A percentile compares a stretch with the other conserved stretches of the same genome.
Evolutionary conservation across 768 basidiomycete species (phyloP).

Genomic region (Suillus americanus): DNA sequence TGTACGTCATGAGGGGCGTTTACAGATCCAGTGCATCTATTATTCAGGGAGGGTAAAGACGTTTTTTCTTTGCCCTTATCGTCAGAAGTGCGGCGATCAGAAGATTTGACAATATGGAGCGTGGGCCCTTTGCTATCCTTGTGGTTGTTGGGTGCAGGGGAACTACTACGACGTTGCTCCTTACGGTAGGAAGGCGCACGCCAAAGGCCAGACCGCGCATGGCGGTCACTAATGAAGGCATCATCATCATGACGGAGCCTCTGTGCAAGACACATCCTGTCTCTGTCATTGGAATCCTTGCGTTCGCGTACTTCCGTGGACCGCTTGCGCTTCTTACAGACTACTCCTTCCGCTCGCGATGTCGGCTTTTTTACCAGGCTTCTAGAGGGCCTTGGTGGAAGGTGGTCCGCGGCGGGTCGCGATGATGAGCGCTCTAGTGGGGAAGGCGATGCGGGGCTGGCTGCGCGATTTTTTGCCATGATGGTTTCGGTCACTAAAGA

Average conservation of each 20-base stretch:
- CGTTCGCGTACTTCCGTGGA: not conserved
- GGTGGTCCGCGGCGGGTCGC: not conserved
- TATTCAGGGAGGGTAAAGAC: not conserved
- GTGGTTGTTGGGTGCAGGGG: not conserved
- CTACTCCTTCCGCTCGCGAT: conserved; percentile 1
- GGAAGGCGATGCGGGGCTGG: not conserved
- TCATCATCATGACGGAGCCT: conserved; percentile 3
- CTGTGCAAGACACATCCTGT: conserved; percentile 3
- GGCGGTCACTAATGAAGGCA: not conserved
- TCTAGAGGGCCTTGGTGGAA: conserved; percentile 1
- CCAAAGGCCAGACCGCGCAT: not conserved
- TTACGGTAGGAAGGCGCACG: conserved; percentile 1
- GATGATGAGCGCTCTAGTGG: conserved; percentile 1
- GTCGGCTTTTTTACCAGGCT: not conserved
- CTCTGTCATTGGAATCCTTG: not conserved
- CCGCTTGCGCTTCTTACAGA: conserved; percentile 6
- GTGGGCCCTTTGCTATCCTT: not conserved
- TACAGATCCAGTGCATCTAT: not conserved
- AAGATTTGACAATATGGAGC: not conserved
- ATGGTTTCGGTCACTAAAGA: not conserved
- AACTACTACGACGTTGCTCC: not conserved
- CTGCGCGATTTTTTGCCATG: not conserved
- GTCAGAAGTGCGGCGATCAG: not conserved
- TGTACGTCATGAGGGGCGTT: not conserved
- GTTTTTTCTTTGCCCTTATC: not conserved